A percentile compares a stretch with the other conserved stretches of the same genome.
Evolutionary conservation across 768 basidiomycete genomes (phyloP).

Genomic region (Myochromella boudieri): DNA sequence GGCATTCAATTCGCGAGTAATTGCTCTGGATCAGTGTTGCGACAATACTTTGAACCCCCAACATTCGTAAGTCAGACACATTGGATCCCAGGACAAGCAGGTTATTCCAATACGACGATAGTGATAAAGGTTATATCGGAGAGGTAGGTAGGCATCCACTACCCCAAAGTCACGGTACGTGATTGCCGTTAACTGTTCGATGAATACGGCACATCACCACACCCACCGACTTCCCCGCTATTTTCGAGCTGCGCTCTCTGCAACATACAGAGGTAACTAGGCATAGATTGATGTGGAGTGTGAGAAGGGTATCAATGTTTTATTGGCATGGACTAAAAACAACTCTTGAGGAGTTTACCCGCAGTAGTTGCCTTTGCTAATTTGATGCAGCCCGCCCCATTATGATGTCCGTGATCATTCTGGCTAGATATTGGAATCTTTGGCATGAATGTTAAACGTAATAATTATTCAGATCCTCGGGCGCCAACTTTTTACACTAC

Average conservation of each 20-base stretch:
- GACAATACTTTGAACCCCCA: background rate
- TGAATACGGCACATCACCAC: background rate
- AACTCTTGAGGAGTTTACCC: no score
- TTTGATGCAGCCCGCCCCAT: no score
- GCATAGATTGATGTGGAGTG: background rate
- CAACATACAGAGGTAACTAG: background rate
- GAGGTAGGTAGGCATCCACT: background rate
- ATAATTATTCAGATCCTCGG: no score
- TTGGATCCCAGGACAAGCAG: background rate
- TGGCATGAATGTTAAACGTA: no score
- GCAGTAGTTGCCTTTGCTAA: no score
- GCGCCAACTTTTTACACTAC: no score
- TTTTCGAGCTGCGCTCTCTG: background rate
- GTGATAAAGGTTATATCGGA: background rate
- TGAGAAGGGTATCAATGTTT: background rate
- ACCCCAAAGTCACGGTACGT: background rate
- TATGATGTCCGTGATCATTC: no score
- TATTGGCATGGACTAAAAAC: background rate
- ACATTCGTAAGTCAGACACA: background rate
- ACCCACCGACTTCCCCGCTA: background rate
- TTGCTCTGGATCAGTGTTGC: background rate
- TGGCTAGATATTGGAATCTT: no score
- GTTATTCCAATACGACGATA: background rate
- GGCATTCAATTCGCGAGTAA: background rate
- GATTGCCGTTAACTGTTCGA: background rate